These are phyloP conservation scores for Boletus sp. DNA, from an alignment of 768 basidiomycete genomes.

Conservation along the genomic window DNA sequence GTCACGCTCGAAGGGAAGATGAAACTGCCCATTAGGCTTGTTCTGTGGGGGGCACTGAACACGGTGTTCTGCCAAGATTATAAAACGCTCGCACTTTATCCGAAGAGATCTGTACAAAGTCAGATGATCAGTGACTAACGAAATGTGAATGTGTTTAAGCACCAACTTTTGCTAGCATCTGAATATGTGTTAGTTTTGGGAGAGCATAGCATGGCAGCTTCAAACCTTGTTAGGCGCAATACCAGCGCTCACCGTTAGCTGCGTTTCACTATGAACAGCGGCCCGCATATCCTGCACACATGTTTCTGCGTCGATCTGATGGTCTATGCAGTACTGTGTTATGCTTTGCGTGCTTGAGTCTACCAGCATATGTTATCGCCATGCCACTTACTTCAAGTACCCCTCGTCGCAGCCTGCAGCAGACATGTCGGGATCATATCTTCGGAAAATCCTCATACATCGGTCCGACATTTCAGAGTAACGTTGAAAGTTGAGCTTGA, in stretches of 20 bases:
- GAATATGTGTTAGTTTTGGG: constrained; percentile 12
- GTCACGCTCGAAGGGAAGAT: constrained; percentile 61
- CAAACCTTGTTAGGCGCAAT: constrained; percentile 92
- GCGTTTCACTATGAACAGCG: constrained; percentile 72
- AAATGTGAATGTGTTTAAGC: constrained; percentile 11
- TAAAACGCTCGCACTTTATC: constrained; percentile 59
- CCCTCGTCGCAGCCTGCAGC: constrained; percentile 87
- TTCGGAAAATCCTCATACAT: constrained; percentile 66
- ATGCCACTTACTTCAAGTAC: constrained; percentile 72
- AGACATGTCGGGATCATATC: constrained; percentile 75
- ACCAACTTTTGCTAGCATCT: constrained; percentile 95
- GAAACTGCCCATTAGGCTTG: constrained; percentile 92
- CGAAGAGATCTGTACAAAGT: constrained; percentile 71
- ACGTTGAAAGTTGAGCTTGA: constrained; percentile 54
- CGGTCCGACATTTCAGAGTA: constrained; percentile 69
- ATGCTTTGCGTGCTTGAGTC: constrained; percentile 50
- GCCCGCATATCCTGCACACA: constrained; percentile 80
- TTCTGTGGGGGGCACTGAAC: constrained; percentile 47
- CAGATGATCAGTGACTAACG: constrained; percentile 1
- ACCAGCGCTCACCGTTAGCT: constrained; percentile 89
- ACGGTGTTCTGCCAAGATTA: neutral
- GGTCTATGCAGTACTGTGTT: constrained; percentile 75
- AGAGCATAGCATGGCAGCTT: constrained; percentile 17
- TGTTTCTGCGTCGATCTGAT: constrained; percentile 61
- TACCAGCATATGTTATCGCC: neutral